These are phyloP conservation scores for Phytophthora parvispora DNA, from an alignment of 352 stramenopile genomes.

Conservation along the genomic window DNA sequence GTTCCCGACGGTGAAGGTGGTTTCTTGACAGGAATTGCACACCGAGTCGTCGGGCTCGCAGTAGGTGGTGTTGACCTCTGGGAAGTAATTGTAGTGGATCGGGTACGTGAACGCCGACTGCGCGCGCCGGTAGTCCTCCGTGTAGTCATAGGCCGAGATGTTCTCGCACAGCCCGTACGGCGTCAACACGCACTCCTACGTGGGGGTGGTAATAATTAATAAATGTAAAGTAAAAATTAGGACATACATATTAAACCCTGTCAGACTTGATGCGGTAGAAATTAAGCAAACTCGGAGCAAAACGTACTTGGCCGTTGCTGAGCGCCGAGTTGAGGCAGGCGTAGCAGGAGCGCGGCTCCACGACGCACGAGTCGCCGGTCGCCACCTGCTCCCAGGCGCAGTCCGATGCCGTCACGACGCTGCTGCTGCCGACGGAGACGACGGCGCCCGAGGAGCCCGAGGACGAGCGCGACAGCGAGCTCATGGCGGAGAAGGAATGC, in stretches of 20 bases:
- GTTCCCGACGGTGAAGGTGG: conserved; percentile 45
- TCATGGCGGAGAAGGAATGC: too few relatives aligned
- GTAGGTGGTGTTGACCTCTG: conserved; percentile 61
- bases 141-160: conserved; percentile 52
- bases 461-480: conserved; percentile 4
- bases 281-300: too few relatives aligned
- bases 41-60: conserved; percentile 48
- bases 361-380: conserved; percentile 37
- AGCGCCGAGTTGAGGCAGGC: conserved; percentile 67
- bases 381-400: conserved; percentile 58
- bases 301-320: conserved; percentile 41
- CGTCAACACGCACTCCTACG: conserved; percentile 58
- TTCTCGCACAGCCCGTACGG: conserved; percentile 54
- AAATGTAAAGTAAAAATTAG: too few relatives aligned
- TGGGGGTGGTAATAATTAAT: too few relatives aligned
- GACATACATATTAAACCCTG: too few relatives aligned
- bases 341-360: conserved; percentile 65
- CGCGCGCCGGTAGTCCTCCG: conserved; percentile 58
- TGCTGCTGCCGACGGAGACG: not conserved
- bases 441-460: conserved; percentile 4
- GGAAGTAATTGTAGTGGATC: conserved; percentile 75
- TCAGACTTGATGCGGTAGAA: not conserved
- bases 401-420: conserved; percentile 27
- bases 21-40: conserved; percentile 47
- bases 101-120: conserved; percentile 44